phyloP scores from a whole-genome alignment of 768 basidiomycete genomes.

The Boletus speciosus region DNA sequence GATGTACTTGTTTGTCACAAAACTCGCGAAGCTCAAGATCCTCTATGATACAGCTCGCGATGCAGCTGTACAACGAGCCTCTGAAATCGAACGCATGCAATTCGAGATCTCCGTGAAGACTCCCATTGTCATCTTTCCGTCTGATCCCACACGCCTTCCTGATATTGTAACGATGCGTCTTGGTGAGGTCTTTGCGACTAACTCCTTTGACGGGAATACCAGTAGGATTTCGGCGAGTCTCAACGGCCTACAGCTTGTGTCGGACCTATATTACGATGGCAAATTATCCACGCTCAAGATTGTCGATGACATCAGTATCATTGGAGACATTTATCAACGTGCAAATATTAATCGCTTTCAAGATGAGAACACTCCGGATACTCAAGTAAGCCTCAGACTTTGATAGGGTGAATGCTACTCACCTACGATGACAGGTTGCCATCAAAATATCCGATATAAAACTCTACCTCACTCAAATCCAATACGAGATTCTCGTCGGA shows the following conservation, averaged over 20 bases:
- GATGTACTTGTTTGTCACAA: constrained; percentile 77
- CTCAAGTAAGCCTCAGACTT: constrained; percentile 50
- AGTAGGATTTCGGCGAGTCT: constrained; percentile 74
- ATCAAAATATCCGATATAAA: constrained; percentile 81
- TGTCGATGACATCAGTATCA: constrained; percentile 84
- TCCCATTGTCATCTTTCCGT: constrained; percentile 88
- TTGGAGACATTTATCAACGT: constrained; percentile 63
- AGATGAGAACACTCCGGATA: constrained; percentile 61
- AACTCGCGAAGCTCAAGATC: constrained; percentile 88
- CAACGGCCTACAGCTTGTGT: constrained; percentile 78
- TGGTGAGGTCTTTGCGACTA: constrained; percentile 84
- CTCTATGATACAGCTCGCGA: constrained; percentile 92
- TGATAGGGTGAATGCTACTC: not conserved
- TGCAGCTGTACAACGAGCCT: constrained; percentile 86
- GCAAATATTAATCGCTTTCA: constrained; percentile 49
- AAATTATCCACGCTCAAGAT: constrained; percentile 67
- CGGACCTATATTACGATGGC: constrained; percentile 53
- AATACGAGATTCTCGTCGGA: constrained; percentile 69
- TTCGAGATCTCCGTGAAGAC: constrained; percentile 89
- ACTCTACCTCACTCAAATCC: constrained; percentile 76
- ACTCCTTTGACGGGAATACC: constrained; percentile 54
- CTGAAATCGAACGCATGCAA: constrained; percentile 92
- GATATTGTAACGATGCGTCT: constrained; percentile 80
- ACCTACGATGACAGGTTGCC: constrained; percentile 45
- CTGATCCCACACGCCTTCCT: constrained; percentile 52